Evolutionary conservation across 2,329 filamentous ascomycete genomes (phyloP), one percentile per base, ranked within the genome.

Genomic region (Alternaria ventricosa): DNA sequence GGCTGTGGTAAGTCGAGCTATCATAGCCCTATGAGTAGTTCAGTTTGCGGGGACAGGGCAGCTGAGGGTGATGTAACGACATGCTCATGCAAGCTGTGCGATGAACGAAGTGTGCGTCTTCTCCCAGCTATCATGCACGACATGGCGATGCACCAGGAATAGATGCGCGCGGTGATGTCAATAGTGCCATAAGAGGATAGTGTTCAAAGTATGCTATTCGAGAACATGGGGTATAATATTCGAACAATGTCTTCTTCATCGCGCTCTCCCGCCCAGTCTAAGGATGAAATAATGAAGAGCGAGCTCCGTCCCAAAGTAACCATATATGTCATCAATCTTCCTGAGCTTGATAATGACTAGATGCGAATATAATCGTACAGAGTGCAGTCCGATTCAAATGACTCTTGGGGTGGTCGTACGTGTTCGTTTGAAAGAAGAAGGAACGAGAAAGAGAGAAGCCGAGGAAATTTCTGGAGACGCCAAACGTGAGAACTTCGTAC

Each of bases 401-500:
- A 33, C 55, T 47, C 47, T 62, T 47, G 30, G 43, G 25, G 33
- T 59, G 43, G 54, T 62, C 56, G 49, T 59, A 47, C 49, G 56
- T 45, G 43, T 49, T 55, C 60, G 44, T 55, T 36, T 15, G 49
- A 50, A 23, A 44, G 51, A 60, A 65, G 43, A 44, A 49, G 6
- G 49, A 28, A 27, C 44, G 28, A 28, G 25, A 53, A 36, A 36
- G 12, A 57, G 41, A 36, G 15, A 36, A 23, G 9, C 13, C 20
- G 54, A 30, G 27, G 54, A 58, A 50, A 46, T 46, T 45, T 44
- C 23, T 54, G n/a, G 55, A 63, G 22, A 61, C 62, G 61, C 55
- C 36, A 41, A 59, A 51, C 60, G 57, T 62, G 54, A 60, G 62
- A 64, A 61, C 28, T 54, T 58, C 56, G 44, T 63, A 56, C 56